These are phyloP conservation scores for Teunomyces lycoperdinae DNA, from an alignment of 805 yeast genomes.

Conservation along the genomic window DNA sequence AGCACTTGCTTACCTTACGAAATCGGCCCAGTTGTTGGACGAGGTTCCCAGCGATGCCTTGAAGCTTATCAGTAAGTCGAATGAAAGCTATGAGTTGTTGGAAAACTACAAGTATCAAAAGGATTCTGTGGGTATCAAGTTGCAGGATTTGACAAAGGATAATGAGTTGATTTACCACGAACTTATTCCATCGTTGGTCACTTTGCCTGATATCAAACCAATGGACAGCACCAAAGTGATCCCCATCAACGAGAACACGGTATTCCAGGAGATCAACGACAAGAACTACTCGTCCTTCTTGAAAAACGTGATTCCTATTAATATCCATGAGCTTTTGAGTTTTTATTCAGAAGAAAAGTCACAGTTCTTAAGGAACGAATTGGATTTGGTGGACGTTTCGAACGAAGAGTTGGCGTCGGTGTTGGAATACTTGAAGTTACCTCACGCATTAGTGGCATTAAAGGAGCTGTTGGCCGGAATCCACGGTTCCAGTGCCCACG, in stretches of 20 bases:
- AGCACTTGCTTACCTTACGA: slow-evolving; percentile 62
- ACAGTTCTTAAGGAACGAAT: slow-evolving; percentile 64
- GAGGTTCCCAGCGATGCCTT: slow-evolving; percentile 28
- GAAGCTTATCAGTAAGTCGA: slow-evolving; percentile 16
- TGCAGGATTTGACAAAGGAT: slow-evolving; percentile 61
- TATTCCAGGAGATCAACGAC: slow-evolving; percentile 41
- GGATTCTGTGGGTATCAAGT: slow-evolving; percentile 36
- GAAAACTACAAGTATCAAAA: slow-evolving; percentile 42
- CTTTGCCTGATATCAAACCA: slow-evolving; percentile 64
- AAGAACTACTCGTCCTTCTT: slow-evolving; percentile 53
- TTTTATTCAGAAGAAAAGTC: slow-evolving; percentile 90
- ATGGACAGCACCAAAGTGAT: slow-evolving; percentile 67
- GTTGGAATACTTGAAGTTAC: slow-evolving; percentile 76
- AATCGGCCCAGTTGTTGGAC: slow-evolving; percentile 45
- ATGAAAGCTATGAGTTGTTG: slow-evolving; percentile 34
- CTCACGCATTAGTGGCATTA: slow-evolving; percentile 58
- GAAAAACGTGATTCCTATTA: slow-evolving; percentile 77
- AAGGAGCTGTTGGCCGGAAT: slow-evolving; percentile 33
- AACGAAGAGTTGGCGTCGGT: slow-evolving; percentile 77
- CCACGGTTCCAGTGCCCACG: slow-evolving; percentile 11
- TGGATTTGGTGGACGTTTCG: slow-evolving; percentile 73
- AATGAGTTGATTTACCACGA: slow-evolving; percentile 90
- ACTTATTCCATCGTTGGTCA: slow-evolving; percentile 56
- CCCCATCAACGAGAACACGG: slow-evolving; percentile 45
- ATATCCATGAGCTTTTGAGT: slow-evolving; percentile 83